A percentile compares a stretch with the other conserved stretches of the same genome.
These are phyloP conservation scores for Botrytis hyacinthi DNA, from an alignment of 2,329 filamentous ascomycete species.

Conservation along the genomic window DNA sequence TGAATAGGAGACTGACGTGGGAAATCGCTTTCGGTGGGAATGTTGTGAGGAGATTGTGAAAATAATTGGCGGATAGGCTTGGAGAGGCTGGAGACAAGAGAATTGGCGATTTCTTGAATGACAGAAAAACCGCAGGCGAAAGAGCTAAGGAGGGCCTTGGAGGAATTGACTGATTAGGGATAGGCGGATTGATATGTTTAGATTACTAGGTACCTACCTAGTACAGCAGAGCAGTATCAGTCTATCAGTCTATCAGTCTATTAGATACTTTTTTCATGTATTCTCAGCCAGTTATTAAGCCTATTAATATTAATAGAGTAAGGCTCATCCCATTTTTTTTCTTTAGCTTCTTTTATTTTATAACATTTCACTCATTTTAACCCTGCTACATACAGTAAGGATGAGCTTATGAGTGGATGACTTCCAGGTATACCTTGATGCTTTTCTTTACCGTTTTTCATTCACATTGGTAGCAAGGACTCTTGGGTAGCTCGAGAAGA, in stretches of 20 bases:
- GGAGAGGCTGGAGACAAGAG: neutral
- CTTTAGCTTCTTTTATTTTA: neutral
- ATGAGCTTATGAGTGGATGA: neutral
- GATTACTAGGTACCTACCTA: neutral
- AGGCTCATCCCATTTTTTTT: neutral
- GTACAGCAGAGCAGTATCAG: neutral
- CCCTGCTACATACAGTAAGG: neutral
- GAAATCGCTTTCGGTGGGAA: slow-evolving; percentile 10
- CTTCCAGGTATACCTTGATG: neutral
- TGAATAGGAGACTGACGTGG: slow-evolving; percentile 1
- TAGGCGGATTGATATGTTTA: neutral
- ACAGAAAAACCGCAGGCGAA: neutral
- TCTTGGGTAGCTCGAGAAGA: neutral
- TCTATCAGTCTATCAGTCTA: neutral
- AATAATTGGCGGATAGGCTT: neutral
- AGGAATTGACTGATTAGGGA: neutral
- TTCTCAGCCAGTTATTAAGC: neutral
- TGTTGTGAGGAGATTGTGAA: neutral
- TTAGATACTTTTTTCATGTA: neutral
- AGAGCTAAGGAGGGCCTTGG: neutral
- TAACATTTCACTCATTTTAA: neutral
- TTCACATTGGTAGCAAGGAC: neutral
- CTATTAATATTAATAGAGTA: neutral
- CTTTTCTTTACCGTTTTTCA: neutral
- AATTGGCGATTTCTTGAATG: slow-evolving; percentile 15